Evolutionary conservation across 2,329 filamentous ascomycete species (phyloP).

Genomic region (Pezicula rhizophila): DNA sequence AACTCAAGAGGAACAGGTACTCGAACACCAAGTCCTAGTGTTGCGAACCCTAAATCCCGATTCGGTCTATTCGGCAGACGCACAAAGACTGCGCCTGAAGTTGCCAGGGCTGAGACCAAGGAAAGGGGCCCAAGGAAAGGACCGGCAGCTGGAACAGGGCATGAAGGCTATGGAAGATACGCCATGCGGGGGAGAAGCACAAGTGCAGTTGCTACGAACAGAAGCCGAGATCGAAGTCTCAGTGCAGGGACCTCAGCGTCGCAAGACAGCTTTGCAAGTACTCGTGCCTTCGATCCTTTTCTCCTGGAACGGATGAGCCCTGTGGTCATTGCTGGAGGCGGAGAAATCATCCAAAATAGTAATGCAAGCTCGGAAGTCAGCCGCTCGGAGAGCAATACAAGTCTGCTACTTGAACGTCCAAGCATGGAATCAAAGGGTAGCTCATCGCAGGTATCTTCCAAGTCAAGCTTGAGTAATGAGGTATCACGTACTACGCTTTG

Average conservation of each 20-base stretch:
- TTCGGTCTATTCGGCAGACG: constrained; percentile 76
- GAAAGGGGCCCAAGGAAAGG: constrained; percentile 63
- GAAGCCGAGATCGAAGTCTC: constrained; percentile 31
- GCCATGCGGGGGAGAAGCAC: constrained; percentile 57
- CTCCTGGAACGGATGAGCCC: constrained; percentile 57
- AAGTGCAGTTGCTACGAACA: constrained; percentile 43
- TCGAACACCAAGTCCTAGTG: constrained; percentile 49
- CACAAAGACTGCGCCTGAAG: constrained; percentile 55
- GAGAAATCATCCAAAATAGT: constrained; percentile 54
- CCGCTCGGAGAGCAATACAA: constrained; percentile 46
- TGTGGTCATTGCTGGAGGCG: constrained; percentile 57
- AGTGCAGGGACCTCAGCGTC: constrained; percentile 36
- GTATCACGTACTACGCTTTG: constrained; percentile 40
- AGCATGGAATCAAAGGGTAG: constrained; percentile 36
- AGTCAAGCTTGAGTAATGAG: constrained; percentile 25
- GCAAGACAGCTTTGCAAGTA: constrained; percentile 44
- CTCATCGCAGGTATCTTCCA: constrained; percentile 8
- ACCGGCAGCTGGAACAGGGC: constrained; percentile 85
- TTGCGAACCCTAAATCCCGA: constrained; percentile 52
- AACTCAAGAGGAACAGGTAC: constrained; percentile 26
- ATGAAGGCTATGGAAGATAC: constrained; percentile 75
- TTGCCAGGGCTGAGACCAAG: constrained; percentile 44
- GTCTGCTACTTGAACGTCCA: constrained; percentile 34
- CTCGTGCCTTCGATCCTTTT: constrained; percentile 46
- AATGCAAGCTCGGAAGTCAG: constrained; percentile 45